These are phyloP conservation scores for Eucalyptus polybractea DNA, from an alignment of 345 rosid genomes.

Conservation along the genomic window DNA sequence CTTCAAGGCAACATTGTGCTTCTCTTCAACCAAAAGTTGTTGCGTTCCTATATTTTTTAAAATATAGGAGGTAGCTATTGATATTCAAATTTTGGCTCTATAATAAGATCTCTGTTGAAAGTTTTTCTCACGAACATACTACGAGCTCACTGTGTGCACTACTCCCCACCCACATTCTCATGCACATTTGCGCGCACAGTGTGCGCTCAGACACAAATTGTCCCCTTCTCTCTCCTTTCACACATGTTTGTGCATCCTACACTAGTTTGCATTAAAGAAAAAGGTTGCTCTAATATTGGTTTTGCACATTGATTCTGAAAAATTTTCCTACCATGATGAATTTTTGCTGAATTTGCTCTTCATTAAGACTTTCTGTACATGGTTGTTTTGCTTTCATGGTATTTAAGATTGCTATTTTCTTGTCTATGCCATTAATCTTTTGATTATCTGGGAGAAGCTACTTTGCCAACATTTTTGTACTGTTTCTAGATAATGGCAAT, in stretches of 20 bases:
- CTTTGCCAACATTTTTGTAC: slow-evolving; percentile 9
- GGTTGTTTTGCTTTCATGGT: background rate
- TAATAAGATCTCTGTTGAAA: background rate
- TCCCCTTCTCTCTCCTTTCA: background rate
- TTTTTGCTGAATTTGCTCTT: background rate
- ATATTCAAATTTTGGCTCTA: background rate
- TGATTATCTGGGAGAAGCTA: background rate
- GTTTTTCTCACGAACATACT: background rate
- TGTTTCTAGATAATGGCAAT: slow-evolving; percentile 79
- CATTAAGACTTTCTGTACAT: background rate
- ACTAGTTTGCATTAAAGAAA: background rate
- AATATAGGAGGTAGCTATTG: background rate
- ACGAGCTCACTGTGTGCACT: background rate
- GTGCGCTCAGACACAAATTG: background rate
- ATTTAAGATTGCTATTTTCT: background rate
- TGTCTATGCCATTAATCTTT: background rate
- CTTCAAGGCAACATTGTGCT: background rate
- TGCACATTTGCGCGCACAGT: background rate
- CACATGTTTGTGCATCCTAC: background rate
- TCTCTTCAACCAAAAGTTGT: background rate
- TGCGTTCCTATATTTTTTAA: background rate
- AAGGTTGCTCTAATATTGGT: background rate
- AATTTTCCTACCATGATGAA: background rate
- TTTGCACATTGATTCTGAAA: background rate
- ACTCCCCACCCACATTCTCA: background rate